Conservation (phyloP, 192 early-diverging fungal genomes). For the Funneliformis geosporum region DNA sequence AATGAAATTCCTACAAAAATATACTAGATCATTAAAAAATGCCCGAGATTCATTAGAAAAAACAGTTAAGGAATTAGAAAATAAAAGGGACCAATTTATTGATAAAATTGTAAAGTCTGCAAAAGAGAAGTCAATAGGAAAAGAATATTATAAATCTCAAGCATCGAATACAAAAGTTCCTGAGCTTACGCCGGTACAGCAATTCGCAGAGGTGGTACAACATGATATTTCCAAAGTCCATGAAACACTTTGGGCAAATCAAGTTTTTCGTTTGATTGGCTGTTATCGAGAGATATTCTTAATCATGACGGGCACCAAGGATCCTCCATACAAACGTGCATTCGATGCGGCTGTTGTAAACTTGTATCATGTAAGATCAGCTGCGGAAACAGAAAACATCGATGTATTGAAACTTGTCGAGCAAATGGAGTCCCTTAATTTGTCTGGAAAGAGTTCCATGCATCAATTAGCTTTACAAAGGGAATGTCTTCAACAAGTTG, state of each 20-base stretch:
- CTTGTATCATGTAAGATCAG: not conserved
- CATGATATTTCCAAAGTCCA: not conserved
- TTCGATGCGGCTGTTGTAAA: conserved; percentile 16
- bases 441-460: not conserved
- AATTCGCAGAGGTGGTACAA: not conserved
- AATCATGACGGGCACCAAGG: not conserved
- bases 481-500: not conserved
- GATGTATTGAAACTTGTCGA: not conserved
- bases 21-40: not conserved
- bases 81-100: not conserved
- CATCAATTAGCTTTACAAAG: not conserved
- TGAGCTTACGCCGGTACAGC: not conserved
- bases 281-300: not conserved
- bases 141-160: not conserved
- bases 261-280: not conserved
- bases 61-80: not conserved
- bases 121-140: not conserved
- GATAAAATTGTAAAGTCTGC: not conserved
- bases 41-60: conserved; percentile 10
- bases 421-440: not conserved
- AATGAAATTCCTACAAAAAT: conserved; percentile 32
- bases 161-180: not conserved
- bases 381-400: not conserved
- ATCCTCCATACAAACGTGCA: not conserved
- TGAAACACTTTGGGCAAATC: not conserved